Evolutionary conservation across 352 stramenopile species (phyloP).

Genomic region (Phytophthora litchii): DNA sequence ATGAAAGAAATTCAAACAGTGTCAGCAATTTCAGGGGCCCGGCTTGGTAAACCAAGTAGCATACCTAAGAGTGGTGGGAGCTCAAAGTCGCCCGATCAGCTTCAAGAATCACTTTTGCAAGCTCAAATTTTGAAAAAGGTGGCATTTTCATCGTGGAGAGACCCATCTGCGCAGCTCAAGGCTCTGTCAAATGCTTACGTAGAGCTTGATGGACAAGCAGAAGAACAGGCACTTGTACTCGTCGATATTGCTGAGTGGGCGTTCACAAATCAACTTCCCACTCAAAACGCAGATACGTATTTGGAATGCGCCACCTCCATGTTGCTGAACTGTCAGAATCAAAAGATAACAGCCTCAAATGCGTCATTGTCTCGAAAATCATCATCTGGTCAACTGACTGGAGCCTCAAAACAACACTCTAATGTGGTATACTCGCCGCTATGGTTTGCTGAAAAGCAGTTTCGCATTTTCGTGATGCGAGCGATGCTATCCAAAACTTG

Average conservation of each 20-base stretch:
- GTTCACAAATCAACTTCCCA: slow-evolving; percentile 66
- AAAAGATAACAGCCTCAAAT: slow-evolving; percentile 17
- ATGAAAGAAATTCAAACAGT: slow-evolving; percentile 62
- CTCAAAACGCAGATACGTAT: slow-evolving; percentile 58
- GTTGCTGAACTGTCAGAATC: slow-evolving; percentile 44
- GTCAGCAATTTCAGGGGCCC: slow-evolving; percentile 60
- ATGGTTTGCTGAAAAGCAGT: slow-evolving; percentile 65
- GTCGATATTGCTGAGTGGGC: slow-evolving; percentile 90
- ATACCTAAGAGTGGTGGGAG: slow-evolving; percentile 18
- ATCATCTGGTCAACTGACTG: slow-evolving; percentile 17
- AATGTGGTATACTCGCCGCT: slow-evolving; percentile 36
- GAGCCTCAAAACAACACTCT: slow-evolving; percentile 13
- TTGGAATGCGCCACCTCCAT: slow-evolving; percentile 58
- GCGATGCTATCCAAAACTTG: slow-evolving; percentile 36
- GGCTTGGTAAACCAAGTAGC: slow-evolving; percentile 48
- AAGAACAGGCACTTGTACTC: slow-evolving; percentile 69
- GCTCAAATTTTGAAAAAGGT: slow-evolving; percentile 73
- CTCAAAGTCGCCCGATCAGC: slow-evolving; percentile 40
- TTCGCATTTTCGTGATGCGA: slow-evolving; percentile 61
- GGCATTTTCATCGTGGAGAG: slow-evolving; percentile 62
- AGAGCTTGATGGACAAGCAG: slow-evolving; percentile 56
- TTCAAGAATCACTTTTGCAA: slow-evolving; percentile 52
- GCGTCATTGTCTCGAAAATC: slow-evolving; percentile 11
- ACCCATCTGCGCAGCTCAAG: slow-evolving; percentile 65
- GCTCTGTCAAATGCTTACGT: slow-evolving; percentile 58